phyloP scores from a whole-genome alignment of 2,329 filamentous ascomycete genomes.

The Zopfia rhizophila region DNA sequence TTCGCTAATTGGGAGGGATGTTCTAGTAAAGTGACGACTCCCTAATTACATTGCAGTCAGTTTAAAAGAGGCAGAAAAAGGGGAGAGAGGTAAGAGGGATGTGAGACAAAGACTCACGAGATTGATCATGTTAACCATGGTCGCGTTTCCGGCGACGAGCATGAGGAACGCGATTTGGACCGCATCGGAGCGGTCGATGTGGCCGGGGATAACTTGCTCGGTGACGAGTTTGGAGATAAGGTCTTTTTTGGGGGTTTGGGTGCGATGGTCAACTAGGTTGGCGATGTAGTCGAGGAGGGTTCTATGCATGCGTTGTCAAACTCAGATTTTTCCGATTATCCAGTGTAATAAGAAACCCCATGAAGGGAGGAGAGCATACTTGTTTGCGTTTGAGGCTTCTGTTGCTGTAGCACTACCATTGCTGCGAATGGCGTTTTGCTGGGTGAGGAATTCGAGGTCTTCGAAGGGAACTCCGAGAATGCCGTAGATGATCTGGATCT shows the following conservation, averaged over 20 bases:
- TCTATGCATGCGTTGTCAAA: constrained; percentile 35
- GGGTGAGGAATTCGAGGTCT: constrained; percentile 59
- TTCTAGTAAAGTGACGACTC: constrained; percentile 57
- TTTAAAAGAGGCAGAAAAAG: no score
- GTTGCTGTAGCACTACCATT: constrained; percentile 60
- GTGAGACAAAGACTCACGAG: constrained; percentile 40
- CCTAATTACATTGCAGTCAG: no score
- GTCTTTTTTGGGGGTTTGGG: constrained; percentile 55
- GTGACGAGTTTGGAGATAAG: constrained; percentile 56
- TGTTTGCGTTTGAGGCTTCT: constrained; percentile 59
- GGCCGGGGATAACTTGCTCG: constrained; percentile 40
- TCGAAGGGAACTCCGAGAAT: constrained; percentile 61
- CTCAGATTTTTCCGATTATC: not conserved
- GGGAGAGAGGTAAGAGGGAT: not conserved
- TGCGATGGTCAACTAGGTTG: constrained; percentile 55
- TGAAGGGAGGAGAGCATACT: constrained; percentile 37
- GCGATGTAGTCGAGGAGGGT: constrained; percentile 60
- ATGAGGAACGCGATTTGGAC: constrained; percentile 62
- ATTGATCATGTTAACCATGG: constrained; percentile 64
- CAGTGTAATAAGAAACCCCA: not conserved
- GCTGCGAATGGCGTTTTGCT: constrained; percentile 59
- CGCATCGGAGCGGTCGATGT: constrained; percentile 40
- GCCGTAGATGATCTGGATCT: constrained; percentile 59
- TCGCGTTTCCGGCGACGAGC: constrained; percentile 63
- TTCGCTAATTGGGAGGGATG: constrained; percentile 56